These are phyloP conservation scores for Lachnum nothofagi DNA, from an alignment of 2,329 filamentous ascomycete genomes.

Conservation along the genomic window DNA sequence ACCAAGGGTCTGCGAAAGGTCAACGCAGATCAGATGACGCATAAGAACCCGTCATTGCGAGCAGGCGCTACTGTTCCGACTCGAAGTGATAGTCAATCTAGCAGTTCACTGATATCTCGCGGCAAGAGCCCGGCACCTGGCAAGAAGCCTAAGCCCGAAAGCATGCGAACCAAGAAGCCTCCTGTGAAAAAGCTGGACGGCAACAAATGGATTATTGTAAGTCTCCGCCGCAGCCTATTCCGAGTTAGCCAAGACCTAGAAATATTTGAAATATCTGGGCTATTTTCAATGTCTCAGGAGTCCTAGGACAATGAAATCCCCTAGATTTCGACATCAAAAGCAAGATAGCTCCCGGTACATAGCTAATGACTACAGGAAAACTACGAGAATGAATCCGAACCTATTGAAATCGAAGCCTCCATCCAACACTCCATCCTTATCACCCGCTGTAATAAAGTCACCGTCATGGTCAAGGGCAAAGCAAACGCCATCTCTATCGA, in stretches of 20 bases:
- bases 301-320: too few relatives aligned
- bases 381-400: slow-evolving; percentile 68
- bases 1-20: slow-evolving; percentile 89
- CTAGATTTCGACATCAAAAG: too few relatives aligned
- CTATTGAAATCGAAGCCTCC: slow-evolving; percentile 75
- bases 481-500: slow-evolving; percentile 95
- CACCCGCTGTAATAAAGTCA: slow-evolving; percentile 84
- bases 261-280: too few relatives aligned
- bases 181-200: slow-evolving; percentile 73
- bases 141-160: slow-evolving; percentile 82
- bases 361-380: slow-evolving; percentile 61
- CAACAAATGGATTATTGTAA: slow-evolving; percentile 87
- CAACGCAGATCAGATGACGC: slow-evolving; percentile 92
- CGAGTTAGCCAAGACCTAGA: too few relatives aligned
- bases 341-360: too few relatives aligned
- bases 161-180: slow-evolving; percentile 78
- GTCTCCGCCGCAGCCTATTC: too few relatives aligned
- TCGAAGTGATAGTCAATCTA: slow-evolving; percentile 47
- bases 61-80: slow-evolving; percentile 64
- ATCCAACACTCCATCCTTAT: slow-evolving; percentile 88
- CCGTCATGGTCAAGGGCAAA: slow-evolving; percentile 84
- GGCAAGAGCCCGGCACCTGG: slow-evolving; percentile 83
- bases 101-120: slow-evolving; percentile 47
- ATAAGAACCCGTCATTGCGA: slow-evolving; percentile 90
- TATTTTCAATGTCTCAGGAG: too few relatives aligned